These are phyloP conservation scores for Daldinia loculata DNA, from an alignment of 495 filamentous ascomycete genomes.

Conservation along the genomic window DNA sequence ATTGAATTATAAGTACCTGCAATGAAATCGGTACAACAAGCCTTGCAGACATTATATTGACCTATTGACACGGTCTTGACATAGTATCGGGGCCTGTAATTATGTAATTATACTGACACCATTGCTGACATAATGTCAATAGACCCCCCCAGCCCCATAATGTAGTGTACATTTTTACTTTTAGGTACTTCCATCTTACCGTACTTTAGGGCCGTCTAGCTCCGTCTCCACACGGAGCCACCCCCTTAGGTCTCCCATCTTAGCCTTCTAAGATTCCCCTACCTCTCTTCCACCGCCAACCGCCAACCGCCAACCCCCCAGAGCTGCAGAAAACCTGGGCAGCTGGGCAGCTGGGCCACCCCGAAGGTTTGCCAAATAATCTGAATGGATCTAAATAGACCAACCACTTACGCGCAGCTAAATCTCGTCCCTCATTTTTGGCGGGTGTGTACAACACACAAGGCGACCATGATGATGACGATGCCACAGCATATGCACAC, in stretches of 20 bases:
- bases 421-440: constrained; percentile 35
- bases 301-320: constrained; percentile 1
- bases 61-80: no score
- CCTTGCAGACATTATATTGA: no score
- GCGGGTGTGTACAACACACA: constrained; percentile 41
- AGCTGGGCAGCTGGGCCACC: not conserved
- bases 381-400: constrained; percentile 6
- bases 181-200: not conserved
- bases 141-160: no score
- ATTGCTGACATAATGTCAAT: no score
- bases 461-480: constrained; percentile 36
- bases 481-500: constrained; percentile 31
- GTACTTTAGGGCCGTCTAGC: constrained; percentile 1
- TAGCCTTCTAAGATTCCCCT: not conserved
- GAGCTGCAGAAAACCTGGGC: not conserved
- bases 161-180: not conserved
- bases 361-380: constrained; percentile 27
- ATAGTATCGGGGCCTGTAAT: no score
- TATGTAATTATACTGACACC: no score
- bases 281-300: constrained; percentile 21
- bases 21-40: no score
- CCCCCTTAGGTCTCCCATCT: constrained; percentile 7
- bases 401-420: constrained; percentile 18
- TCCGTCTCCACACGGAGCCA: constrained; percentile 6
- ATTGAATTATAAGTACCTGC: no score